A percentile compares a stretch with the other conserved stretches of the same genome.
phyloP scores from a whole-genome alignment of 257 asterid genomes.

The Scutellaria barbata region DNA sequence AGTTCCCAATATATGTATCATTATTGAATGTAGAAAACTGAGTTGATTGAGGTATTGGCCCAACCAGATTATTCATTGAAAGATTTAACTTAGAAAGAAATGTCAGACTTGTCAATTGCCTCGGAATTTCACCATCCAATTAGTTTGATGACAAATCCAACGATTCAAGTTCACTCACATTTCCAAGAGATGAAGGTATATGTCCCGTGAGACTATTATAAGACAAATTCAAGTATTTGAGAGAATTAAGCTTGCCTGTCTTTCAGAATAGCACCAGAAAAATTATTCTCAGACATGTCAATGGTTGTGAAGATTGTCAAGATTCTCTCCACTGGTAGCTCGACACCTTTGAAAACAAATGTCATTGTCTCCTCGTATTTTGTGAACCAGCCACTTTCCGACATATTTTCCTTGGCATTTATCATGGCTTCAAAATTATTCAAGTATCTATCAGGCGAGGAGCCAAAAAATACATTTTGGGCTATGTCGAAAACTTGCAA shows the following conservation, averaged over 20 bases:
- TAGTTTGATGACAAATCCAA: too few relatives aligned
- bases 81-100: constrained; percentile 12
- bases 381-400: neutral
- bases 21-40: constrained; percentile 23
- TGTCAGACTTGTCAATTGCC: constrained; percentile 20
- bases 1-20: constrained; percentile 25
- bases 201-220: neutral
- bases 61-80: constrained; percentile 13
- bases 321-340: neutral
- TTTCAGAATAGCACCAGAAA: constrained; percentile 18
- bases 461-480: too few relatives aligned
- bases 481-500: constrained; percentile 31
- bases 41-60: constrained; percentile 20
- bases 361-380: neutral
- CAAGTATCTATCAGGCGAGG: neutral
- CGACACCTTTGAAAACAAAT: neutral
- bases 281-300: constrained; percentile 34
- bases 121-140: too few relatives aligned
- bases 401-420: neutral
- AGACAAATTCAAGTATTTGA: constrained; percentile 16
- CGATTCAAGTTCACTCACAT: too few relatives aligned
- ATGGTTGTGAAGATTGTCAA: neutral
- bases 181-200: neutral
- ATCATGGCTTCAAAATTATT: constrained; percentile 29
- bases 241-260: neutral